Percentiles rank a stretch among this genome's conserved stretches.
phyloP scores from a whole-genome alignment of 163 green algal genomes.

The Volvox carteri region DNA sequence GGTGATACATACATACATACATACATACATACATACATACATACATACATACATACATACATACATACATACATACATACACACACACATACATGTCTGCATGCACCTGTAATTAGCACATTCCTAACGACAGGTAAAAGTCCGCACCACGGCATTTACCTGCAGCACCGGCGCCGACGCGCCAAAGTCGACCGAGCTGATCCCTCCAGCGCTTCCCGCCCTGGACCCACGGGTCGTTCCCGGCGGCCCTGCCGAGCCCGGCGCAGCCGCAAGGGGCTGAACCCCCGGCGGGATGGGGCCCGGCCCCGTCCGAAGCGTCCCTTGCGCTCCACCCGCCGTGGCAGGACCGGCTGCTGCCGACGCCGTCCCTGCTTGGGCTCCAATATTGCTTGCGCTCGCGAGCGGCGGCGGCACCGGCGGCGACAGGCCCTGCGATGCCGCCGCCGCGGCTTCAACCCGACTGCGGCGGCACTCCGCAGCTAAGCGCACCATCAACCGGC shows the following conservation, averaged over 20 bases:
- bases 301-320: not conserved
- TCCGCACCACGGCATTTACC: no score
- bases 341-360: not conserved
- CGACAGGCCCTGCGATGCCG: not conserved
- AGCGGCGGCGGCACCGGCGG: conserved; percentile 5
- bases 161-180: conserved; percentile 1
- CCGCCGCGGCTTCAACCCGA: not conserved
- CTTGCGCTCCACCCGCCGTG: not conserved
- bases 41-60: not conserved
- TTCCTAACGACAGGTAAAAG: no score
- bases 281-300: not conserved
- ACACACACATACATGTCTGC: no score
- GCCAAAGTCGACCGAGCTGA: not conserved
- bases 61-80: no score
- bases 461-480: conserved; percentile 17
- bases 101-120: no score
- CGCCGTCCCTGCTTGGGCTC: not conserved
- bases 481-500: conserved; percentile 27
- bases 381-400: not conserved
- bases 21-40: not conserved
- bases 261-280: not conserved
- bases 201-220: not conserved
- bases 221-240: not conserved
- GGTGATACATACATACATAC: not conserved
- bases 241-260: not conserved